A percentile compares a stretch with the other conserved stretches of the same genome.
Evolutionary conservation across 2,329 filamentous ascomycete genomes (phyloP).

Genomic region (Epichloe uncinata): DNA sequence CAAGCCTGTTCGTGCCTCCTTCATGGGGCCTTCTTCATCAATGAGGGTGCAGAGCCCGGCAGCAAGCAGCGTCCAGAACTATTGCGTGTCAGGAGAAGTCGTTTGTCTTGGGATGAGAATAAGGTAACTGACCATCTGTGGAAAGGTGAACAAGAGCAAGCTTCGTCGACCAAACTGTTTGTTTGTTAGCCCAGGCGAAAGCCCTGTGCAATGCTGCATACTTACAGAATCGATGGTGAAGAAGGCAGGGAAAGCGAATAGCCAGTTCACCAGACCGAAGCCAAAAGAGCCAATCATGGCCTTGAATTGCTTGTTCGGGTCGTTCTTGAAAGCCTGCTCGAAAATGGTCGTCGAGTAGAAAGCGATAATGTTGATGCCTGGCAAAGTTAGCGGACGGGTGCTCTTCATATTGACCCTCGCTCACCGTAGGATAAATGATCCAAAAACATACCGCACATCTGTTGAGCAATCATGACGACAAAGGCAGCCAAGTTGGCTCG

Average conservation of each 20-base stretch:
- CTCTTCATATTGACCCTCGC: too few species aligned
- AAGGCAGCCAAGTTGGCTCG: slow-evolving; percentile 64
- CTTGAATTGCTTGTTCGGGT: slow-evolving; percentile 24
- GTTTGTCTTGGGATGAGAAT: neutral
- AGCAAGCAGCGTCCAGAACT: slow-evolving; percentile 37
- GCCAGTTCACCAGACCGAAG: slow-evolving; percentile 44
- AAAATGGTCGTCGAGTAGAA: slow-evolving; percentile 59
- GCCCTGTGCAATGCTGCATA: neutral
- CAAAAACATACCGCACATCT: slow-evolving; percentile 42
- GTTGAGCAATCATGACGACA: slow-evolving; percentile 67
- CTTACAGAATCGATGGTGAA: slow-evolving; percentile 49
- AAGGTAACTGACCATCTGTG: slow-evolving; percentile 41
- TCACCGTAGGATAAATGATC: neutral
- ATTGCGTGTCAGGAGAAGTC: neutral
- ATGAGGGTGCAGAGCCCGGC: slow-evolving; percentile 27
- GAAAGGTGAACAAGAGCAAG: slow-evolving; percentile 52
- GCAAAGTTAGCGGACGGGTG: neutral
- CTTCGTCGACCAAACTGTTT: slow-evolving; percentile 43
- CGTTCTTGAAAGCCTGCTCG: slow-evolving; percentile 38
- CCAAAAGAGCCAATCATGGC: slow-evolving; percentile 37
- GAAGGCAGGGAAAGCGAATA: slow-evolving; percentile 53
- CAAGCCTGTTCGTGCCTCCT: slow-evolving; percentile 32
- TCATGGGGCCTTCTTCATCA: slow-evolving; percentile 14
- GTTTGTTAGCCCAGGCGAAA: slow-evolving; percentile 4
- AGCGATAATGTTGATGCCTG: slow-evolving; percentile 51